Evolutionary conservation across 2,329 filamentous ascomycete genomes (phyloP).

Genomic region (Ceratocystis variospora): DNA sequence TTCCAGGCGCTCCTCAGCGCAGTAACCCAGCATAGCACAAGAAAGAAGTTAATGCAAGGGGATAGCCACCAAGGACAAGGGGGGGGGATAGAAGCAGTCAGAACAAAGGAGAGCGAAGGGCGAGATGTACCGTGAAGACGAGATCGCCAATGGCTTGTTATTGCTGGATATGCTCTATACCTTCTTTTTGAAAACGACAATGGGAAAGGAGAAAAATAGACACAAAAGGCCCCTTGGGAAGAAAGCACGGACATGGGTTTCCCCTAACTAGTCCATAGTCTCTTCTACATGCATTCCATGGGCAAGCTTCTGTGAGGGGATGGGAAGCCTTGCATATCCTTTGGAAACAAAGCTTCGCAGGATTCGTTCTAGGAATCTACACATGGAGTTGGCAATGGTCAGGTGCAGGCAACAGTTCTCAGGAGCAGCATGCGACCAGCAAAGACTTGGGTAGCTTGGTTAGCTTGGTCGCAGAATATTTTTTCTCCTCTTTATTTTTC

Average conservation of each 20-base stretch:
- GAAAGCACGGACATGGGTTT: no score
- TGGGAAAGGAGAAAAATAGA: no score
- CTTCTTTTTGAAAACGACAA: no score
- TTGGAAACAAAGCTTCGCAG: not conserved
- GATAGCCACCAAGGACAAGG: not conserved
- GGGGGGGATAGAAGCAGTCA: not conserved
- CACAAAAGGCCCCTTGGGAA: no score
- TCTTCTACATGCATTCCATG: not conserved
- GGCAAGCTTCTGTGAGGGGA: no score
- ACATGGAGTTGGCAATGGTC: not conserved
- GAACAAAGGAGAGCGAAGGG: not conserved
- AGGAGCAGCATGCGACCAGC: not conserved
- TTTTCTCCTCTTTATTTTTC: no score
- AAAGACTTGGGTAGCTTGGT: no score
- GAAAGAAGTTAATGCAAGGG: not conserved
- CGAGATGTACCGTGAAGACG: not conserved
- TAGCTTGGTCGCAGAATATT: no score
- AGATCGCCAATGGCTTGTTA: no score
- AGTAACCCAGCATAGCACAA: not conserved
- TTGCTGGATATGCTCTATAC: no score
- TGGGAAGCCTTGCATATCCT: not conserved
- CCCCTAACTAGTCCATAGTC: no score
- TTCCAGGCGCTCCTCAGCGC: not conserved
- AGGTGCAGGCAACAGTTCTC: not conserved
- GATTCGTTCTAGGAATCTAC: not conserved